A percentile compares a stretch with the other conserved stretches of the same genome.
These are phyloP conservation scores for Malus hybrid DNA, from an alignment of 331 rosid species.

Conservation along the genomic window DNA sequence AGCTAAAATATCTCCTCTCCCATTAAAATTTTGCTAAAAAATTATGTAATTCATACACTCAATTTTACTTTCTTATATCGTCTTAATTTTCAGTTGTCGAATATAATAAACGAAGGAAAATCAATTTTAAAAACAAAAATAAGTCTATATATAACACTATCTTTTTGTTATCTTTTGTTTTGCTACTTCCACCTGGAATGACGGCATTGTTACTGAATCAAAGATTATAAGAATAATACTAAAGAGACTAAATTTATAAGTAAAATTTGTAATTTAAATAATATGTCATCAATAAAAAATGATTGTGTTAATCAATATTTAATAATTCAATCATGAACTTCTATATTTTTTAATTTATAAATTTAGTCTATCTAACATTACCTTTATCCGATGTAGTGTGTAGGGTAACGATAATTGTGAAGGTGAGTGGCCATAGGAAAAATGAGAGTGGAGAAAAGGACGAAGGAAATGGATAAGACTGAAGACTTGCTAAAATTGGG, in stretches of 20 bases:
- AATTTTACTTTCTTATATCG: rapidly evolving
- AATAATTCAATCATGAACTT: no score
- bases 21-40: neutral
- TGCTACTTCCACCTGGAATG: conserved; percentile 10
- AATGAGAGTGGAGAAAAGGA: neutral
- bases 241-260: rapidly evolving
- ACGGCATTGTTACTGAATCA: conserved; percentile 3
- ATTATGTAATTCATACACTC: no score
- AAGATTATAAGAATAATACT: no score
- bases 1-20: conserved; percentile 31
- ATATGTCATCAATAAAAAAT: no score
- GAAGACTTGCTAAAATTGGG: conserved; percentile 36
- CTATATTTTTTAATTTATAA: rapidly evolving
- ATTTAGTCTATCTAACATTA: rapidly evolving
- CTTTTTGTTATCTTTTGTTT: neutral
- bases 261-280: no score
- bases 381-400: no score
- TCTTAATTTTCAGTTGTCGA: rapidly evolving
- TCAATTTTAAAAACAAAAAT: no score
- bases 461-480: conserved; percentile 41
- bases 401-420: neutral
- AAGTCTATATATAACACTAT: no score
- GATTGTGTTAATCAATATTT: rapidly evolving
- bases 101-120: rapidly evolving
- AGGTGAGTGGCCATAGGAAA: neutral